phyloP scores from a whole-genome alignment of 2,329 filamentous ascomycete genomes.

The Tolypocladium capitatum region DNA sequence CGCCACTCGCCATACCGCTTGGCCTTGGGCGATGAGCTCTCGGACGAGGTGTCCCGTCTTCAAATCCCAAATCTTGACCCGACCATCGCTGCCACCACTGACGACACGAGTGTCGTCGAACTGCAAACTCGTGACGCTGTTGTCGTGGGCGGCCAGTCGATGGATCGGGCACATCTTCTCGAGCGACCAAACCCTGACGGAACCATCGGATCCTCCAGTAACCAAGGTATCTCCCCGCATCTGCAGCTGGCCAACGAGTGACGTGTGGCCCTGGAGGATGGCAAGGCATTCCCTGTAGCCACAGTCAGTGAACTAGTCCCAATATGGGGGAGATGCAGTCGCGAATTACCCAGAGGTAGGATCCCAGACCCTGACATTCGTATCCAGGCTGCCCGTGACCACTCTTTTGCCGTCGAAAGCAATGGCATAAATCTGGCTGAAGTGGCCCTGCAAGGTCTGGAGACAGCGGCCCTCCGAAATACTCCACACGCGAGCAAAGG shows the following conservation, averaged over 20 bases:
- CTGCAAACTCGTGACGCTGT: slow-evolving; percentile 93
- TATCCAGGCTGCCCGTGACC: slow-evolving; percentile 90
- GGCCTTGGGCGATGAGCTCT: slow-evolving; percentile 80
- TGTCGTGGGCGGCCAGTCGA: slow-evolving; percentile 89
- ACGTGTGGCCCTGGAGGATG: slow-evolving; percentile 92
- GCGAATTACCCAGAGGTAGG: slow-evolving; percentile 61
- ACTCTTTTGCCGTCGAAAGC: slow-evolving; percentile 91
- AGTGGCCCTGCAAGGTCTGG: slow-evolving; percentile 82
- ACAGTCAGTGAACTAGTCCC: slow-evolving; percentile 12
- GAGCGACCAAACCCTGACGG: slow-evolving; percentile 90
- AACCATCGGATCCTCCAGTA: slow-evolving; percentile 91
- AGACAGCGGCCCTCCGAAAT: slow-evolving; percentile 91
- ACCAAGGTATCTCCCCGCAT: slow-evolving; percentile 91
- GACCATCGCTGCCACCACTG: slow-evolving; percentile 90
- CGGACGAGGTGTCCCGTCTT: slow-evolving; percentile 82
- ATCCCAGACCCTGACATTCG: slow-evolving; percentile 95
- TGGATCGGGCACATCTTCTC: slow-evolving; percentile 86
- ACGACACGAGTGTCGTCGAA: slow-evolving; percentile 95
- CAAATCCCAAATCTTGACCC: slow-evolving; percentile 96
- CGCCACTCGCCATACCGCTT: slow-evolving; percentile 94
- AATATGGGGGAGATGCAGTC: not conserved
- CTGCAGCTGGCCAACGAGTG: slow-evolving; percentile 88
- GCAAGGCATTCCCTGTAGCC: slow-evolving; percentile 59
- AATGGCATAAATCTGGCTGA: slow-evolving; percentile 97
- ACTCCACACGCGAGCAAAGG: slow-evolving; percentile 92